Evolutionary conservation across 2,329 filamentous ascomycete species (phyloP).

Genomic region (Decorospora gaudefroyi): DNA sequence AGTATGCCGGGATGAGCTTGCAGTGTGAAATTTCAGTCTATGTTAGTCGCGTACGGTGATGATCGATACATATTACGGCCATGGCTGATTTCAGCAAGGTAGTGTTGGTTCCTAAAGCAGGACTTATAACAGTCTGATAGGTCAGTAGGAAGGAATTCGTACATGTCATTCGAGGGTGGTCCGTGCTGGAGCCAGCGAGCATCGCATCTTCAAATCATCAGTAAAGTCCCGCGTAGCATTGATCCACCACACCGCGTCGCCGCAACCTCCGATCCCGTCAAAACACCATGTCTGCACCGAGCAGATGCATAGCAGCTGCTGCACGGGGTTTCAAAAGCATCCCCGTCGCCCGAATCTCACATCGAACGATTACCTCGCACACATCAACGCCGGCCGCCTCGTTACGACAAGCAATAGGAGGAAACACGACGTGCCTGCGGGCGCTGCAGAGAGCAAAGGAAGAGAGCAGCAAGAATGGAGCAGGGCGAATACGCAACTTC

Average conservation of each 20-base stretch:
- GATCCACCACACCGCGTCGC: conserved; percentile 11
- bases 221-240: conserved; percentile 19
- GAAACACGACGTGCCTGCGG: conserved; percentile 20
- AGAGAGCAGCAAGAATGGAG: conserved; percentile 2
- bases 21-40: too few relatives aligned
- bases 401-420: conserved; percentile 14
- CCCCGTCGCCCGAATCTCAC: conserved; percentile 22
- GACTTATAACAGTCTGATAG: too few relatives aligned
- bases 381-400: conserved; percentile 18
- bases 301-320: conserved; percentile 31
- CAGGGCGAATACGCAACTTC: conserved; percentile 28
- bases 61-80: too few relatives aligned
- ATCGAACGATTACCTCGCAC: conserved; percentile 35
- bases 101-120: too few relatives aligned
- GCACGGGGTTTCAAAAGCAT: conserved; percentile 18
- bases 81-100: too few relatives aligned
- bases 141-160: too few relatives aligned
- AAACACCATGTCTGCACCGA: conserved; percentile 35
- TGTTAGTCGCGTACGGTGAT: too few relatives aligned
- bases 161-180: conserved; percentile 16
- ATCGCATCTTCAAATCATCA: conserved; percentile 15
- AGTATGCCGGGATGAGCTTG: too few relatives aligned
- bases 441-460: conserved; percentile 11
- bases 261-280: conserved; percentile 1
- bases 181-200: conserved; percentile 13